These are phyloP conservation scores for Hypoxylon sp. DNA, from an alignment of 2,329 filamentous ascomycete species.

Conservation along the genomic window DNA sequence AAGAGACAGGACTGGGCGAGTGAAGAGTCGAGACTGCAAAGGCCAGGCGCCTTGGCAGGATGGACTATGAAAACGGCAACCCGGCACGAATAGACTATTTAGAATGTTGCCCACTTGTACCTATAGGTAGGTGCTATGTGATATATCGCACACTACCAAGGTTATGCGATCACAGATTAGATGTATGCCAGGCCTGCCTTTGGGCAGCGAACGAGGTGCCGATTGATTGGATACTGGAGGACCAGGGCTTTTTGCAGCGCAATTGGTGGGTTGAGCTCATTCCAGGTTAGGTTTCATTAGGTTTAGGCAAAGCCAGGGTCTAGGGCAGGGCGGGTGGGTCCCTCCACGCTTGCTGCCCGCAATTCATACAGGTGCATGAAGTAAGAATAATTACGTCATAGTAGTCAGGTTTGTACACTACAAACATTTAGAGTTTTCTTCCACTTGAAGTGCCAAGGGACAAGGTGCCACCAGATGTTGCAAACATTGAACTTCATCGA, in stretches of 20 bases:
- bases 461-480: neutral
- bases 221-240: conserved; percentile 23
- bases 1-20: neutral
- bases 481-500: neutral
- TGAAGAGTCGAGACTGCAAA: neutral
- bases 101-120: neutral
- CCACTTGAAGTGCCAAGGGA: too few relatives aligned
- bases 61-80: conserved; percentile 24
- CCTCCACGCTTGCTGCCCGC: too few relatives aligned
- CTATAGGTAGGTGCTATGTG: neutral
- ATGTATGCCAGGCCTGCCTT: neutral
- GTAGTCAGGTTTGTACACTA: too few relatives aligned
- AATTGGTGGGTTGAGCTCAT: too few relatives aligned
- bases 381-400: too few relatives aligned
- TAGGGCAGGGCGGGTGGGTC: too few relatives aligned
- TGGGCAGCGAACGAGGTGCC: conserved; percentile 8
- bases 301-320: too few relatives aligned
- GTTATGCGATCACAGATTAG: conserved; percentile 12
- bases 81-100: conserved; percentile 16
- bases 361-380: too few relatives aligned
- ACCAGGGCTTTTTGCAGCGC: neutral
- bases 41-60: conserved; percentile 20
- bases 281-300: too few relatives aligned
- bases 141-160: conserved; percentile 1
- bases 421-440: too few relatives aligned